Percentiles rank a stretch among this genome's conserved stretches.
Evolutionary conservation across 1,284 basidiomycete genomes (phyloP).

Genomic region (Ceratobasidium sp.): DNA sequence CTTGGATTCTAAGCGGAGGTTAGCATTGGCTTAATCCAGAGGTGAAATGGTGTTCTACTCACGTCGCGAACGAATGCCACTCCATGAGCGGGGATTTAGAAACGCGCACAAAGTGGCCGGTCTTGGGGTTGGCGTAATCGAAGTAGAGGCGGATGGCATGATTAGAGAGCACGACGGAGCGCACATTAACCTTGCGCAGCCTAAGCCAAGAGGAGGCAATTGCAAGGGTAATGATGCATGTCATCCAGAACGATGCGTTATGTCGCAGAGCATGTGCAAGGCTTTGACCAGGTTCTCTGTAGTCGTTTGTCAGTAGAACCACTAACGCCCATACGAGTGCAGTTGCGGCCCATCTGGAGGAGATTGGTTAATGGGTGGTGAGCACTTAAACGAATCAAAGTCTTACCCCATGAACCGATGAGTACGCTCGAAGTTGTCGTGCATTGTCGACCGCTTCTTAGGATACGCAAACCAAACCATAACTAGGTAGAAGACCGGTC

Average conservation of each 20-base stretch:
- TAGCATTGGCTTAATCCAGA: slow-evolving; percentile 57
- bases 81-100: slow-evolving; percentile 69
- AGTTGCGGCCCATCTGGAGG: slow-evolving; percentile 66
- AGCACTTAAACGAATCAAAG: background rate
- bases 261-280: slow-evolving; percentile 64
- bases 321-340: slow-evolving; percentile 71
- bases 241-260: slow-evolving; percentile 69
- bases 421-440: slow-evolving; percentile 57
- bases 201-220: slow-evolving; percentile 70
- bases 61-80: slow-evolving; percentile 73
- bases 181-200: slow-evolving; percentile 68
- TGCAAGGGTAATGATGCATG: slow-evolving; percentile 66
- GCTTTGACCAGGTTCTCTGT: slow-evolving; percentile 60
- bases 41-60: slow-evolving; percentile 51
- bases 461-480: slow-evolving; percentile 39
- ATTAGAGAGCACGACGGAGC: slow-evolving; percentile 67
- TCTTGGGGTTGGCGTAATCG: slow-evolving; percentile 69
- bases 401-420: slow-evolving; percentile 61
- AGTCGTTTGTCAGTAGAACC: slow-evolving; percentile 69
- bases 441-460: slow-evolving; percentile 36
- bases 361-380: background rate
- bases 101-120: slow-evolving; percentile 70
- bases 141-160: slow-evolving; percentile 72
- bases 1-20: slow-evolving; percentile 22
- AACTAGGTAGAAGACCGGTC: slow-evolving; percentile 55